phyloP scores from a whole-genome alignment of 1,139 yeast species.

The Pichia sp. region DNA sequence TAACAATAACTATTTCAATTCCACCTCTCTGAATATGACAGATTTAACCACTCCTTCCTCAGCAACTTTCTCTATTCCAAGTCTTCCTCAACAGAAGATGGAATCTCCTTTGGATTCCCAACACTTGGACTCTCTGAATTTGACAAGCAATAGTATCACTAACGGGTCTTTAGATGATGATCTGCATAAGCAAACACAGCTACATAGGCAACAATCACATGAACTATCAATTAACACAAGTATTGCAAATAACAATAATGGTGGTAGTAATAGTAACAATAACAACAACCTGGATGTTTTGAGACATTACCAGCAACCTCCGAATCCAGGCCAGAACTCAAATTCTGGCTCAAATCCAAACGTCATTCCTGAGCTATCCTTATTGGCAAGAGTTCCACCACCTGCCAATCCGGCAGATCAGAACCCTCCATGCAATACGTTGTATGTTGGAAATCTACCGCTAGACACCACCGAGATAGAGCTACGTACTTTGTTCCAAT shows the following conservation, averaged over 20 bases:
- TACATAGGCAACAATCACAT: constrained; percentile 18
- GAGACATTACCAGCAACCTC: constrained; percentile 1
- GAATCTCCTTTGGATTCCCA: constrained; percentile 1
- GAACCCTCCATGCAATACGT: constrained; percentile 96
- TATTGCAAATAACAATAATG: neutral
- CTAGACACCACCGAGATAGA: constrained; percentile 97
- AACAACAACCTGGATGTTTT: neutral
- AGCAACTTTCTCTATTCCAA: constrained; percentile 21
- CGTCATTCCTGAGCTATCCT: constrained; percentile 60
- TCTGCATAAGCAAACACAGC: constrained; percentile 20
- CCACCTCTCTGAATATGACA: constrained; percentile 16
- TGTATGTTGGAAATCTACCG: constrained; percentile 94
- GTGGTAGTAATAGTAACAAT: neutral
- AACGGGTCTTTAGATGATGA: constrained; percentile 12
- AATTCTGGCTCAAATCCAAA: neutral
- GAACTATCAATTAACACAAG: constrained; percentile 7
- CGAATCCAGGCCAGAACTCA: constrained; percentile 19
- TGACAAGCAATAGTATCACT: neutral
- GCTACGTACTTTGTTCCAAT: constrained; percentile 77
- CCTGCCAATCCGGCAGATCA: constrained; percentile 99
- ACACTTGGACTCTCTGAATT: constrained; percentile 3
- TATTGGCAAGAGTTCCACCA: constrained; percentile 79
- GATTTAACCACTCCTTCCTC: constrained; percentile 9
- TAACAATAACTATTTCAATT: constrained; percentile 1
- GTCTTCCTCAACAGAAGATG: constrained; percentile 10